phyloP scores from a whole-genome alignment of 75 land plant genomes.

The Pinus taeda region DNA sequence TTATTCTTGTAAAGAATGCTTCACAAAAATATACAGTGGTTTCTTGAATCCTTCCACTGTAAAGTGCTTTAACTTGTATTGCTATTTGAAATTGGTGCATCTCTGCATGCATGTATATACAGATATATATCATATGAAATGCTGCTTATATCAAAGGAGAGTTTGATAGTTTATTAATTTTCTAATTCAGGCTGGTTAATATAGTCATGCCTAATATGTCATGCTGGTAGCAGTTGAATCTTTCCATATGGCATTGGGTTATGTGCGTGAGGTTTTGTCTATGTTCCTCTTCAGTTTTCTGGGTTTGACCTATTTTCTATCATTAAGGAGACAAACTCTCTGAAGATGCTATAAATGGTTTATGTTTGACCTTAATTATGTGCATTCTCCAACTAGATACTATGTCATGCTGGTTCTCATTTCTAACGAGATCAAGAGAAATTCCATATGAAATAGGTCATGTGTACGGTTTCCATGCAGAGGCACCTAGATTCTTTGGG shows the following conservation, averaged over 20 bases:
- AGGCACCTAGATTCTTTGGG: too few relatives aligned
- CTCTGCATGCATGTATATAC: background rate
- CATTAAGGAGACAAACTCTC: too few relatives aligned
- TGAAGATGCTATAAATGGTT: too few relatives aligned
- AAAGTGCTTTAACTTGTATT: too few relatives aligned
- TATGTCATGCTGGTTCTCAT: too few relatives aligned
- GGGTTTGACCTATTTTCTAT: too few relatives aligned
- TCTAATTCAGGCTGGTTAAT: background rate
- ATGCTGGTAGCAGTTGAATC: background rate
- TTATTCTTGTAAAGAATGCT: background rate
- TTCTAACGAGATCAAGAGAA: too few relatives aligned
- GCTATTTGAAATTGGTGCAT: background rate
- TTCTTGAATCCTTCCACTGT: background rate
- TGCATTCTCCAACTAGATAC: too few relatives aligned
- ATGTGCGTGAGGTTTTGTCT: background rate
- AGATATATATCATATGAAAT: background rate
- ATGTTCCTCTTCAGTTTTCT: too few relatives aligned
- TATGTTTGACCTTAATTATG: too few relatives aligned
- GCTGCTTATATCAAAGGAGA: background rate
- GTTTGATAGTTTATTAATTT: background rate
- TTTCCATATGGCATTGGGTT: background rate
- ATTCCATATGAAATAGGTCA: too few relatives aligned
- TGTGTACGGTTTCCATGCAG: too few relatives aligned
- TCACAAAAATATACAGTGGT: background rate
- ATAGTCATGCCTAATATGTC: background rate